Percentiles rank a stretch among this genome's conserved stretches.
Evolutionary conservation across 2,329 filamentous ascomycete genomes (phyloP).

Genomic region (Hortaea werneckii): DNA sequence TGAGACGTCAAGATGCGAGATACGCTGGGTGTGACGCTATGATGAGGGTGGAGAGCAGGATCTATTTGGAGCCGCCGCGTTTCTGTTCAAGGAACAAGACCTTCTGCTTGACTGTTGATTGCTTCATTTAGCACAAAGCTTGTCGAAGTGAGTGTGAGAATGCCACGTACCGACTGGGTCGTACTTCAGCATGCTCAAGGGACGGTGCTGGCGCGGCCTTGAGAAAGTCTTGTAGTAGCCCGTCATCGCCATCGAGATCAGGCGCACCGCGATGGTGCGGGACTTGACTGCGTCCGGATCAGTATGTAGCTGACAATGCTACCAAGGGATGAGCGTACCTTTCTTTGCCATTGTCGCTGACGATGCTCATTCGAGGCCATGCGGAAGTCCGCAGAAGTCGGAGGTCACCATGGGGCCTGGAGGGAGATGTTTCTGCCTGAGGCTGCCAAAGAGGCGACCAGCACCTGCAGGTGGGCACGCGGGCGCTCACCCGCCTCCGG

Average conservation of each 20-base stretch:
- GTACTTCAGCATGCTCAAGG: slow-evolving; percentile 97
- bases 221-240: slow-evolving; percentile 92
- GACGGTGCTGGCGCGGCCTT: slow-evolving; percentile 67
- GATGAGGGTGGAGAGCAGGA: not conserved
- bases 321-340: slow-evolving; percentile 10
- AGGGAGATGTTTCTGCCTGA: not conserved
- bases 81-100: slow-evolving; percentile 94
- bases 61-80: slow-evolving; percentile 47
- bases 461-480: too few relatives aligned
- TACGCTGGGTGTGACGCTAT: too few relatives aligned
- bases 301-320: not conserved
- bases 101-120: slow-evolving; percentile 68
- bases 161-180: slow-evolving; percentile 75
- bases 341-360: slow-evolving; percentile 19
- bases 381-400: not conserved
- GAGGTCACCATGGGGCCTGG: not conserved
- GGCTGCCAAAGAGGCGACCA: not conserved
- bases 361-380: not conserved
- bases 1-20: too few relatives aligned
- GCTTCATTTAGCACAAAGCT: not conserved
- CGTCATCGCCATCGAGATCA: slow-evolving; percentile 97
- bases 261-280: slow-evolving; percentile 82
- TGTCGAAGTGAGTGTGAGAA: not conserved
- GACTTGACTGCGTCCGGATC: slow-evolving; percentile 57
- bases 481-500: too few relatives aligned